phyloP scores from a whole-genome alignment of 73 alveolate species.

The Tetrahymena thermophila region DNA sequence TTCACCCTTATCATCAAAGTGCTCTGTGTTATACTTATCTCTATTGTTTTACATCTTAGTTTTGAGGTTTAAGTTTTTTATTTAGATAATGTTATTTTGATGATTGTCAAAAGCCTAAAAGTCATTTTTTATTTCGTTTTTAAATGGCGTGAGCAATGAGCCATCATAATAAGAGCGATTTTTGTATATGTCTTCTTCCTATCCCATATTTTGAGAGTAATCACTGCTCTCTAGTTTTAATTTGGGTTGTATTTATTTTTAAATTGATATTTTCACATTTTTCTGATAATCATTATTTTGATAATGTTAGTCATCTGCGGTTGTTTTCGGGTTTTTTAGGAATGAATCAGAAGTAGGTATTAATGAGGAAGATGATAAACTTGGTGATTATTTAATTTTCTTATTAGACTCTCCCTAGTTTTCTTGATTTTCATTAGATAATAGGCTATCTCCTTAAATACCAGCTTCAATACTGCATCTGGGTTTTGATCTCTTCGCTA shows the following conservation, averaged over 20 bases:
- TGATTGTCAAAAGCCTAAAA: not conserved
- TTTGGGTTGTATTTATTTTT: not conserved
- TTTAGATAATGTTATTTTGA: not conserved
- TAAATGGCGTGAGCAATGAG: not conserved
- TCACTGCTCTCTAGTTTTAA: no score
- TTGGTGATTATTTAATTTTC: not conserved
- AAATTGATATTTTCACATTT: no score
- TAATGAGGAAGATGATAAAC: not conserved
- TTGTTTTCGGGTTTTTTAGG: not conserved
- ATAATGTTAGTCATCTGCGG: not conserved
- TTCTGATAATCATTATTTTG: not conserved
- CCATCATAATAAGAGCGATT: not conserved
- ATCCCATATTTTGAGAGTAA: not conserved
- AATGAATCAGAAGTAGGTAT: not conserved
- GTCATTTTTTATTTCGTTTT: not conserved
- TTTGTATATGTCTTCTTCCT: not conserved
- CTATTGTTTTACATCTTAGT: no score
- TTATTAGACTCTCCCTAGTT: not conserved
- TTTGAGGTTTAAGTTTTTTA: no score
- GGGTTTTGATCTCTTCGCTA: not conserved
- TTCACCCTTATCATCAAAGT: not conserved
- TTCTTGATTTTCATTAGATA: not conserved
- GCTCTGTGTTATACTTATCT: not conserved
- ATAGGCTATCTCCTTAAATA: not conserved
- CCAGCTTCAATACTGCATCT: not conserved